Evolutionary conservation across 371 early-diverging fungal species (phyloP).

Genomic region (Apophysomyces sp.): DNA sequence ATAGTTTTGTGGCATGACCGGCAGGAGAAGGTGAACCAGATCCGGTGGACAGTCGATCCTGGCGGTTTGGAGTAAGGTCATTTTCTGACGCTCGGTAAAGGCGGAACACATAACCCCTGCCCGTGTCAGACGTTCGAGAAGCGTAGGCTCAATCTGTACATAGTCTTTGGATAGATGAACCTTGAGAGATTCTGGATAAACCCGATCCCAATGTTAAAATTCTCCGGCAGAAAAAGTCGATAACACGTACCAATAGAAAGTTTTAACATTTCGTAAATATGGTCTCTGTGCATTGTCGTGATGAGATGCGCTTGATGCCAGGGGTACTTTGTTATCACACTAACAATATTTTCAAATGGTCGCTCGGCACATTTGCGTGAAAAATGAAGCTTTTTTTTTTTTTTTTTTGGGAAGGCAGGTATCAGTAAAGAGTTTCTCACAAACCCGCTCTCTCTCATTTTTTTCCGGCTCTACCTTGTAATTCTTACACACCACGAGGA

Average conservation of each 20-base stretch:
- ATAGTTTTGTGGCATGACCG: conserved; percentile 1
- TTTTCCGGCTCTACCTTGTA: conserved; percentile 63
- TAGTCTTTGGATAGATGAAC: conserved; percentile 61
- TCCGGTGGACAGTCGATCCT: conserved; percentile 31
- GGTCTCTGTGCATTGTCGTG: conserved; percentile 70
- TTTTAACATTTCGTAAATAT: conserved; percentile 77
- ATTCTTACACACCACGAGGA: conserved; percentile 70
- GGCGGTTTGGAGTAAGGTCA: conserved; percentile 56
- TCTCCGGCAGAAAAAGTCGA: too few species aligned
- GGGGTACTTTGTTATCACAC: conserved; percentile 70
- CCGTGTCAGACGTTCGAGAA: conserved; percentile 60
- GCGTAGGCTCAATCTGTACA: conserved; percentile 59
- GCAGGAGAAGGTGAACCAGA: conserved; percentile 14
- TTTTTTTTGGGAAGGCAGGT: not conserved
- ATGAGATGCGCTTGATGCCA: conserved; percentile 71
- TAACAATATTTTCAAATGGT: conserved; percentile 80
- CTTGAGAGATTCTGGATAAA: conserved; percentile 55
- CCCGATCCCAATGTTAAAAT: not conserved
- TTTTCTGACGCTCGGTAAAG: conserved; percentile 76
- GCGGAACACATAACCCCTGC: conserved; percentile 70
- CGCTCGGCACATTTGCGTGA: conserved; percentile 78
- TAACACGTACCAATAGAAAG: conserved; percentile 43
- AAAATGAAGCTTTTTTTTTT: conserved; percentile 55
- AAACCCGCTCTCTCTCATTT: not conserved
- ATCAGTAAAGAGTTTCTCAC: not conserved